These are phyloP conservation scores for Halteria grandinella DNA, from an alignment of 73 alveolate species.

Conservation along the genomic window DNA sequence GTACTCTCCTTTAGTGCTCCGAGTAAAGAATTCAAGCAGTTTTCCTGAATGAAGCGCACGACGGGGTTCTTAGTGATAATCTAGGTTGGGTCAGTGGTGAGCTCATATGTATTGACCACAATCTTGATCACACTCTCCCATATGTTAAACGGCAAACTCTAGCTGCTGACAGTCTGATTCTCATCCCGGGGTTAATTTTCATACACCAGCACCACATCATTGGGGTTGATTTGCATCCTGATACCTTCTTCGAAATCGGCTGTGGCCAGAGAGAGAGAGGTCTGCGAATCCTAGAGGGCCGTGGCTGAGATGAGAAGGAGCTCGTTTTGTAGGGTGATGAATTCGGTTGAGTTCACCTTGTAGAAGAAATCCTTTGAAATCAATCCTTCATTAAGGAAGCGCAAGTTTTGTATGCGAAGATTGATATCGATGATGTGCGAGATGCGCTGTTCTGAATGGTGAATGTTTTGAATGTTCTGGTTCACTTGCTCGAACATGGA, in stretches of 20 bases:
- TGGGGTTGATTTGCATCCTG: slow-evolving; percentile 6
- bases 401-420: slow-evolving; percentile 9
- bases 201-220: slow-evolving; percentile 11
- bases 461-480: slow-evolving; percentile 18
- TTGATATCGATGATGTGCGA: slow-evolving; percentile 32
- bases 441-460: slow-evolving; percentile 32
- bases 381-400: slow-evolving; percentile 22
- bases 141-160: slow-evolving; percentile 21
- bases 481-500: slow-evolving; percentile 14
- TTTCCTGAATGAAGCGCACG: slow-evolving; percentile 10
- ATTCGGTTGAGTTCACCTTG: not conserved
- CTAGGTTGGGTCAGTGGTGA: not conserved
- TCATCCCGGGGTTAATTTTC: slow-evolving; percentile 1
- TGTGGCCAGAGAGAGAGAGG: not conserved
- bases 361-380: not conserved
- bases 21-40: slow-evolving; percentile 30
- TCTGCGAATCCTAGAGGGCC: slow-evolving; percentile 8
- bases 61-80: not conserved
- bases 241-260: slow-evolving; percentile 8
- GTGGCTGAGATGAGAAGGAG: not conserved
- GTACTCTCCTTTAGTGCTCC: slow-evolving; percentile 40
- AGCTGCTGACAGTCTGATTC: not conserved
- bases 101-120: slow-evolving; percentile 21
- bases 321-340: not conserved
- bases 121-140: slow-evolving; percentile 23